Base-by-base conservation (phyloP, 1,139 yeast species). In the Kodamaea arcana region DNA sequence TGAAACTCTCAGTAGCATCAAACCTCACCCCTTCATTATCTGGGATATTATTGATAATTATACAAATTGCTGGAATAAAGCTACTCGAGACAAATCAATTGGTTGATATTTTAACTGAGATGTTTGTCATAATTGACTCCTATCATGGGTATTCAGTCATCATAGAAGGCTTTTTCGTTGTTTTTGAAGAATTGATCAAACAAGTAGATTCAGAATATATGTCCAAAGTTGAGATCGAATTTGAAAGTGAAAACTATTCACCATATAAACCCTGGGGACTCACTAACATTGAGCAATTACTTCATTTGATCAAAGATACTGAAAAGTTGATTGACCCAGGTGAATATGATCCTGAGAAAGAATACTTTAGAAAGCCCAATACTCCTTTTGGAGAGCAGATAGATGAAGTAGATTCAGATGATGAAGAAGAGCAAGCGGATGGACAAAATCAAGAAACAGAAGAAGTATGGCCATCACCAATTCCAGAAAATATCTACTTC, bases 131-230 rank as follows among this genome's bases (percentile, higher is more conserved):
- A 23, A 66, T 92, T 32, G 97, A 92, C 55, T 69, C 80, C 29
- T 90, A 82, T 48, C 95, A 90, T 59, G 94, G 94, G 0, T 90
- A 92, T 54, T 63, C 78, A 1, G 64, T 69, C 12, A 61, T 92
- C 15, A 80, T 86, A 31, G 80, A 81, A 40, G 88, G 88, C 0
- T 80, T 87, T 40, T 85, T 90, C 44, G 60, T 72, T 5, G 82
- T 86, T 0, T 85, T 90, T 48, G 75, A 73, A 31, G 80, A 83
- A 13, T 58, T 90, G 2, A 69, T 81, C 2, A 60, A 60, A 13
- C 85, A 83, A 48, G 66, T 83, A 10, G 56, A 60, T 15, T 54
- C 55, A 9, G 52, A 61, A 24, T 80, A 71, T 47, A 37, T 69
- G 29, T 32, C 15, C 6, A 27, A 32, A 11, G 30, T 31, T 5